phyloP scores from a whole-genome alignment of 768 basidiomycete species.

The Coprinopsis marcescibilis region DNA sequence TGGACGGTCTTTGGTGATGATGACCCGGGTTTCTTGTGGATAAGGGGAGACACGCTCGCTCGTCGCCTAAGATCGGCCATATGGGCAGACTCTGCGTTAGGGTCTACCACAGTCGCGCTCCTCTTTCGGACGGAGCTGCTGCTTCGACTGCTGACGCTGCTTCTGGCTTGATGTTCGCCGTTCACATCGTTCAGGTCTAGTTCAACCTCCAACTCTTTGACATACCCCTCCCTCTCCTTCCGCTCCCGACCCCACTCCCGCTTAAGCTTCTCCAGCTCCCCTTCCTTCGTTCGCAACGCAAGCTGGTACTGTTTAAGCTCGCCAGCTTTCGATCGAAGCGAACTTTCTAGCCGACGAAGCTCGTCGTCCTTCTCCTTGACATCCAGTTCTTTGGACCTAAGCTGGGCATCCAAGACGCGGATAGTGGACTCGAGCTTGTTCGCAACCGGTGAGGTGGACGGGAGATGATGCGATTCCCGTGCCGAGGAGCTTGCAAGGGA shows the following conservation, averaged over 20 bases:
- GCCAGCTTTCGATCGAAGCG: too few species aligned
- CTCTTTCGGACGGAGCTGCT: neutral
- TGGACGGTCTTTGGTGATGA: neutral
- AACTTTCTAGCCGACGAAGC: too few species aligned
- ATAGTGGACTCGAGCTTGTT: too few species aligned
- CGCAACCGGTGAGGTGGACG: too few species aligned
- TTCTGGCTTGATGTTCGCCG: neutral
- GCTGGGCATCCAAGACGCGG: too few species aligned
- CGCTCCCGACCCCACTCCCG: neutral
- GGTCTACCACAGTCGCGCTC: neutral
- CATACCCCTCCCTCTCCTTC: neutral
- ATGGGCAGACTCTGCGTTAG: neutral
- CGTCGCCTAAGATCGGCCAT: neutral
- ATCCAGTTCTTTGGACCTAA: too few species aligned
- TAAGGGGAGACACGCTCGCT: neutral
- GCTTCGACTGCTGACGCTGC: neutral
- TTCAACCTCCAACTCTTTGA: constrained; percentile 4
- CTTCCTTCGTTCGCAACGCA: neutral
- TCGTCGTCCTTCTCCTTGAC: too few species aligned
- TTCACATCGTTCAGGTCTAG: neutral
- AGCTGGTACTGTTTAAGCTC: too few species aligned
- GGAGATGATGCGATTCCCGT: neutral
- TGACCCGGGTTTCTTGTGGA: neutral
- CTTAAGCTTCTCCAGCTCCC: neutral
- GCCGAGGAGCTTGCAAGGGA: neutral